Base-by-base conservation (phyloP, 2,329 filamentous ascomycete genomes). In the Alternaria rosae region DNA sequence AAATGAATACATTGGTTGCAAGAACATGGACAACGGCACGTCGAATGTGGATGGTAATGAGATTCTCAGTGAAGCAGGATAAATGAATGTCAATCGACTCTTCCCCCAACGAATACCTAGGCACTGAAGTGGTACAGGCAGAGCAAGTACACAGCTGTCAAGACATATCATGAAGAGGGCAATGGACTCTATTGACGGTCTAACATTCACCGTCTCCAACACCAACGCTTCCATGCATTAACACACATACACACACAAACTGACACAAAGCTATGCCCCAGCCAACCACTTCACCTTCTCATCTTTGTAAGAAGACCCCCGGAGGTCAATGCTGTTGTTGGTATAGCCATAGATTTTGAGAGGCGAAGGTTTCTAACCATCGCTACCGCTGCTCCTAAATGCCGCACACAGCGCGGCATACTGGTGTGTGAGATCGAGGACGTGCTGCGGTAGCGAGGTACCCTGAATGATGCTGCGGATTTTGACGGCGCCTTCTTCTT, bases 401-500 rank as follows among this genome's bases (percentile, higher is more conserved):
- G 93, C 93, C 20, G 94, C 94, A 78, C 95, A 99, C 35, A 99
- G 84, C 59, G 93, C 92, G 20, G 94, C 95, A 77, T 99, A 99
- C 77, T 97, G 92, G 79, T 99, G 94, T 25, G 95, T 98, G 62
- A 99, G 83, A 77, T 98, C 94, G 57, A 98, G 86, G 41, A 99
- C 94, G 62, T 92, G 90, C 81, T 98, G 95, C 11, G 94, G 94
- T 65, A 99, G 82, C 78, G 92, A 97, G 3, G 94, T 98, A 2
- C 94, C 93, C 81, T 99, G 95, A 56, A 99, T 93, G 76, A 99
- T 97, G 79, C 93, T 97, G 76, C 95, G 88, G 57, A 99, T 92
- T 82, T 99, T 99, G 79, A 99, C 92, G 1, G 94, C 94, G 61
- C 95, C 95, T 81, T 99, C 95, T 70, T 97, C 94, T 81, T 98